These are phyloP conservation scores for Castanea sativa DNA, from an alignment of 306 rosid species.

Conservation along the genomic window DNA sequence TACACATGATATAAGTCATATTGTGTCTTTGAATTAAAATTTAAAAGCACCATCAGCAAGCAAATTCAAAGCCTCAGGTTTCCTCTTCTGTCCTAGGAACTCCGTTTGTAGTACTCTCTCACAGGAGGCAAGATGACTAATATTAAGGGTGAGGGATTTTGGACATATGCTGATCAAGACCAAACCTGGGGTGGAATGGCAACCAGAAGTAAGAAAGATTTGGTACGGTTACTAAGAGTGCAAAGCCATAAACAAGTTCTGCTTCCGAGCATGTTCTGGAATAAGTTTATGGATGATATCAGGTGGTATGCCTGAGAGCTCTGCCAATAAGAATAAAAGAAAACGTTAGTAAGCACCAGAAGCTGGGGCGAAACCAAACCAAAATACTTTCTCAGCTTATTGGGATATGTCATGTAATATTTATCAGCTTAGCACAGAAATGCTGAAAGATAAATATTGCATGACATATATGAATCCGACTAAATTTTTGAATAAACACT, in stretches of 20 bases:
- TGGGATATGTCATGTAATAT: too few species aligned
- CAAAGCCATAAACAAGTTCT: constrained; percentile 96
- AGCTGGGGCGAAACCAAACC: background rate
- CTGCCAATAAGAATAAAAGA: constrained; percentile 42
- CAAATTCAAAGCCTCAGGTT: constrained; percentile 29
- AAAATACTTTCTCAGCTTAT: background rate
- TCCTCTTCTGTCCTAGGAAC: constrained; percentile 32
- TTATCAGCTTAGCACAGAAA: too few species aligned
- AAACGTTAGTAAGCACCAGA: constrained; percentile 1
- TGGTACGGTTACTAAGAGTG: constrained; percentile 51
- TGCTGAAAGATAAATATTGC: too few species aligned
- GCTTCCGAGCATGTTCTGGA: constrained; percentile 96
- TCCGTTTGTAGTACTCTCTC: constrained; percentile 43
- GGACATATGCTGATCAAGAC: constrained; percentile 6
- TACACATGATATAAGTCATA: constrained; percentile 32
- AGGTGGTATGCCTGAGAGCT: constrained; percentile 76
- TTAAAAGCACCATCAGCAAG: constrained; percentile 39
- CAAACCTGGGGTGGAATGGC: constrained; percentile 6
- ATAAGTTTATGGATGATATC: constrained; percentile 69
- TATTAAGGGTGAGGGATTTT: constrained; percentile 5
- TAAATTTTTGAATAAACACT: too few species aligned
- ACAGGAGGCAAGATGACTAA: constrained; percentile 32
- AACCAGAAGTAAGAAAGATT: constrained; percentile 10
- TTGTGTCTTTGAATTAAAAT: constrained; percentile 28
- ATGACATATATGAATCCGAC: too few species aligned